Base-by-base conservation (phyloP, 2,329 filamentous ascomycete genomes). In the Curvularia eragrostidis region DNA sequence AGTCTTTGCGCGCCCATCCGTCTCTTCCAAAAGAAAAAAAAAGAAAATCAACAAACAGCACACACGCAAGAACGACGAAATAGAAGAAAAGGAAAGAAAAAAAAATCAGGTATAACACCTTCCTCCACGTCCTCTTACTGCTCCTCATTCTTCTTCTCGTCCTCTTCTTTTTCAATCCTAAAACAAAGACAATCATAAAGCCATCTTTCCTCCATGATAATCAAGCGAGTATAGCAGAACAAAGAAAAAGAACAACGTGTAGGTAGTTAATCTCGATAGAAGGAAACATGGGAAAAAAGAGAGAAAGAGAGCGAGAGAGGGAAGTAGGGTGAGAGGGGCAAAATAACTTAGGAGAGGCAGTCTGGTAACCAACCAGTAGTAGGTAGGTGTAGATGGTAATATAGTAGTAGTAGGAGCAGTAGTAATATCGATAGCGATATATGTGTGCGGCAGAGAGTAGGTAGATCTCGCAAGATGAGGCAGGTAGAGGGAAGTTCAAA, bases 381-480 rank as follows among this genome's bases (percentile, higher is more conserved):
- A 15, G 18, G 21, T 42, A 24, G 39, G 18, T 15, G 39, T 42
- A 42, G 39, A 21, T 36, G 15, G 12, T 42, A 42, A 41, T 41
- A 21, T 42, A 26, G 21, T 23, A 46, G 39, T 23, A 42, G 39
- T 23, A 42, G 38, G 18, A 41, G 38, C 9, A 30, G 18, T 32
- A 47, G 18, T 34, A 36, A 32, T 38, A 48, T 48, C 32, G 46
- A 32, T 36, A 38, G 46, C 21, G 46, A 48, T 48, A 39, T 38
- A 8, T 39, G 34, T 39, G 46, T 23, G 23, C 3, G 32, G 23
- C 8, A 13, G 47, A 41, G 47, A 18, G 28, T n/a, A 38, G 21
- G 23, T 12, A 23, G 13, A 28, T 48, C 32, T 48, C 13, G 46
- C 19, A 26, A 24, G 19, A 24, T 36, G 32, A 47, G 44, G 26